Evolutionary conservation across 2,329 filamentous ascomycete genomes (phyloP), one percentile per base, ranked within the genome.

Genomic region (Furcasterigmium furcatum): DNA sequence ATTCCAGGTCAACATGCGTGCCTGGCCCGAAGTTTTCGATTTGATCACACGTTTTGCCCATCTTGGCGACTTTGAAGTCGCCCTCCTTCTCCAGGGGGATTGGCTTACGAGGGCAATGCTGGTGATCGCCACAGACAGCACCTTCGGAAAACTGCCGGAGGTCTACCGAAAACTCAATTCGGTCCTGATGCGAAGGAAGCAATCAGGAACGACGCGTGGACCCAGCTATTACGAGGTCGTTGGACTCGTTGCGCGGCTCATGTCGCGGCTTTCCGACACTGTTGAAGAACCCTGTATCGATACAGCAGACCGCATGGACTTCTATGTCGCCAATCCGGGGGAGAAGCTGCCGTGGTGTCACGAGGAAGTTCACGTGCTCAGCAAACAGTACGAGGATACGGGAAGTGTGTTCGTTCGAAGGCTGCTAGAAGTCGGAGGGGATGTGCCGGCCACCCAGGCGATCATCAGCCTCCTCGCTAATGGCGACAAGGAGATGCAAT

Each of bases 21-120:
- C 86, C 4, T 94, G 88, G 88, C 79, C 84, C 35, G 87, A 92
- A 56, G 85, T 85, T 47, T 92, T 92, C 58, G 77, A 78, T 12
- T 74, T 87, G n/a, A 71, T 91, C 50, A 59, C 77, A n/a, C 70
- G 70, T n/a, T 85, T 91, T 58, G 80, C 82, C 13, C 72, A 69
- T 38, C 64, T 88, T 45, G 85, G 86, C 1, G 64, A 70, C 4
- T 61, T 72, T 5, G 84, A 89, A 59, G 71, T 77, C 18, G 68
- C 71, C 2, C 58, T 76, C 6, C 69, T 91, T 20, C 69, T 91
- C 20, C 76, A 81, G 10, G 69, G 74, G 25, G 76, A 79, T 20
- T 87, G 82, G 54, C 67, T 91, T 18, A 58, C 68, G 34, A 81
- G 72, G 51, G 71, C 80, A 22, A 49, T 88, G 24, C 72, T 77